Conservation (phyloP, 2,329 filamentous ascomycete species). For the Ascosphaera aggregata region DNA sequence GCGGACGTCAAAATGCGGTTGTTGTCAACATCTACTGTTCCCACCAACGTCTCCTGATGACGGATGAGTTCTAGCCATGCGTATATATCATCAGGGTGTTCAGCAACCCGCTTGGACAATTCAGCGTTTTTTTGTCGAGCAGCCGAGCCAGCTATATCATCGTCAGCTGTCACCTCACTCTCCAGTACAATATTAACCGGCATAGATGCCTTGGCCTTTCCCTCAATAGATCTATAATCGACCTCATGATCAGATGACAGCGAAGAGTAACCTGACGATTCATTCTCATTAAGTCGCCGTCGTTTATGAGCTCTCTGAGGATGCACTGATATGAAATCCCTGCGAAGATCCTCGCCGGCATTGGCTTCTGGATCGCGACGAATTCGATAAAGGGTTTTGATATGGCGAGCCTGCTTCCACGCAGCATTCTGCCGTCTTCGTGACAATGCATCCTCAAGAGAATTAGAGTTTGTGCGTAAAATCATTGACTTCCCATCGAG, state of each 20-base stretch:
- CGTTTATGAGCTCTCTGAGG: constrained; percentile 15
- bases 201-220: constrained; percentile 30
- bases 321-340: constrained; percentile 14
- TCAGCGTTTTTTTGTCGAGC: constrained; percentile 23
- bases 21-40: constrained; percentile 13
- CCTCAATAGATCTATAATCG: constrained; percentile 42
- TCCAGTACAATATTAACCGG: constrained; percentile 25
- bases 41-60: constrained; percentile 49
- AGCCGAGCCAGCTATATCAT: constrained; percentile 20
- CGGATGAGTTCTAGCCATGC: constrained; percentile 59
- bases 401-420: constrained; percentile 8
- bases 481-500: constrained; percentile 17
- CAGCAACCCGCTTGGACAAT: constrained; percentile 39
- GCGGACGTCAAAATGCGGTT: constrained; percentile 26
- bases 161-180: constrained; percentile 25
- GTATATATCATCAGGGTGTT: constrained; percentile 40
- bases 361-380: constrained; percentile 7
- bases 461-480: constrained; percentile 11
- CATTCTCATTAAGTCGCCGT: constrained; percentile 11
- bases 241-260: constrained; percentile 27
- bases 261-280: constrained; percentile 8
- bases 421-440: constrained; percentile 23
- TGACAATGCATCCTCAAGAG: constrained; percentile 15
- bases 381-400: constrained; percentile 9
- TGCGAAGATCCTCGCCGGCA: constrained; percentile 7